Evolutionary conservation across 495 filamentous ascomycete genomes (phyloP), one percentile per base, ranked within the genome.

Genomic region (Podospora sp.): DNA sequence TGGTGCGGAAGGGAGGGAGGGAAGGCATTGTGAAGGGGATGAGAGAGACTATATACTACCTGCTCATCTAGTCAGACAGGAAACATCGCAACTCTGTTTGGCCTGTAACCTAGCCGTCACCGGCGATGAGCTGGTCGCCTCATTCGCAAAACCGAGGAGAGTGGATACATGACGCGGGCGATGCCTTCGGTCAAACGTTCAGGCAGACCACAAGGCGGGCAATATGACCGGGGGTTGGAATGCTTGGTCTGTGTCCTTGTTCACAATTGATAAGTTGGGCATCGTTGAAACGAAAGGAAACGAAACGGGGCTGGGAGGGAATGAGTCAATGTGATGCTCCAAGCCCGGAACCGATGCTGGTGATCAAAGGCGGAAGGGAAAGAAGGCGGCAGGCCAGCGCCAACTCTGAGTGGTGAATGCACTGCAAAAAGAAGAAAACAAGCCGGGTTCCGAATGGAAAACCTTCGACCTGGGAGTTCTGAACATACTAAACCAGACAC

Each of bases 201-300:
- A 72, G 69, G 72, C 72, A 70, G 62, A 74, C 61, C 29, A 51
- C 72, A 69, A 73, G 67, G 66, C 29, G 29, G 29, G 29, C 65
- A 60, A 66, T 51, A 24, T 22, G n/a, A 14, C 25, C 7, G 27
- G 40, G 52, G 52, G 49, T 20, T 29, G 25, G 62, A 60, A 3
- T 33, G 29, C 67, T 72, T 63, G 68, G 35, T 18, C 25, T 55
- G 22, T 27, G 14, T 67, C 49, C 9, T 66, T 62, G 57, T 12
- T 72, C 65, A 40, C 58, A 60, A 14, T 22, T 46, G 66, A 55
- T 56, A 69, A 33, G 33, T 24, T 46, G 40, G 40, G 40, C 40
- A 46, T 46, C 40, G 40, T 46, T 46, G 40, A 46, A 46, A 46
- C 40, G 40, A 46, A 46, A 46, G 40, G 40, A 46, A 46, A 46